Evolutionary conservation across 2,329 filamentous ascomycete genomes (phyloP).

Genomic region (Juglanconis oblonga): DNA sequence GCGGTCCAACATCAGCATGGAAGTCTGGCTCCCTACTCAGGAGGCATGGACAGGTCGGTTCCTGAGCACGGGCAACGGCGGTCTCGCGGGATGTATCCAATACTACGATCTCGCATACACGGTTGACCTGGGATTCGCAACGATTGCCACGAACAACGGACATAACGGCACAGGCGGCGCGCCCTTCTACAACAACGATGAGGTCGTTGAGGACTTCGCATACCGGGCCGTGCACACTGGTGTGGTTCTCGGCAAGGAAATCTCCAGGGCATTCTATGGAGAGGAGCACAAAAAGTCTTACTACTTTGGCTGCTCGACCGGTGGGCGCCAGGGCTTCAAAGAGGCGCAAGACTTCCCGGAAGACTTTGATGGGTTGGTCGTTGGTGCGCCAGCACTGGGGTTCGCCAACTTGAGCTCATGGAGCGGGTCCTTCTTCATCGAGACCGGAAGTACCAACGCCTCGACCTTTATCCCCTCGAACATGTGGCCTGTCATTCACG

Average conservation of each 20-base stretch:
- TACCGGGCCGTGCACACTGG: constrained; percentile 45
- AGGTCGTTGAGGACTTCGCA: constrained; percentile 35
- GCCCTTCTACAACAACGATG: constrained; percentile 33
- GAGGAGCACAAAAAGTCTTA: constrained; percentile 43
- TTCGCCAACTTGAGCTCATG: constrained; percentile 42
- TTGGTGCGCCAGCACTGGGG: constrained; percentile 50
- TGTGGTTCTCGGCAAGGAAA: constrained; percentile 42
- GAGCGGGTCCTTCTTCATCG: constrained; percentile 46
- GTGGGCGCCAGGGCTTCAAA: constrained; percentile 55
- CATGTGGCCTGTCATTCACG: constrained; percentile 42
- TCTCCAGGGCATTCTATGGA: constrained; percentile 47
- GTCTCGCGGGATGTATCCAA: constrained; percentile 44
- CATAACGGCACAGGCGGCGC: constrained; percentile 40
- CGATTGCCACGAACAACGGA: constrained; percentile 47
- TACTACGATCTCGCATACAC: constrained; percentile 43
- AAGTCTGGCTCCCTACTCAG: constrained; percentile 41
- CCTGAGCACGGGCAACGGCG: constrained; percentile 46
- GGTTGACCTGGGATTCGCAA: constrained; percentile 38
- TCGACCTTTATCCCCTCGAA: constrained; percentile 20
- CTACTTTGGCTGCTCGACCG: constrained; percentile 56
- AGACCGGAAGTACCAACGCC: constrained; percentile 39
- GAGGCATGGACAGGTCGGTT: constrained; percentile 43
- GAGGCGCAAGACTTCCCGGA: constrained; percentile 50
- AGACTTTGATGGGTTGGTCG: constrained; percentile 55
- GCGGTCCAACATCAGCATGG: constrained; percentile 41